phyloP scores from a whole-genome alignment of 2,329 filamentous ascomycete species.

The Pyrenochaeta sp. region DNA sequence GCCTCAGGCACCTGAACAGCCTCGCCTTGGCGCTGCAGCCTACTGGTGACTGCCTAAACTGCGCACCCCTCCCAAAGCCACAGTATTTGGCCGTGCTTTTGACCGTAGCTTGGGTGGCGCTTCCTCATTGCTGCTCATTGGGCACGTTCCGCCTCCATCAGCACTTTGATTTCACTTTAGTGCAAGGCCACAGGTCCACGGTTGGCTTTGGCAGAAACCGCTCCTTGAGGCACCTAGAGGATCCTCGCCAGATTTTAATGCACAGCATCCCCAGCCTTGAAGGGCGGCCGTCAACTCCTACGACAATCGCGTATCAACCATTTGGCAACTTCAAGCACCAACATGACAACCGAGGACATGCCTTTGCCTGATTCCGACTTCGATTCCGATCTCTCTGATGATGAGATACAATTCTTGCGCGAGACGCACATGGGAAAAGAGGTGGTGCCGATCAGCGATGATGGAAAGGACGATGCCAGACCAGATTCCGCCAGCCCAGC shows the following conservation, averaged over 20 bases:
- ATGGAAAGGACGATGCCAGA: not conserved
- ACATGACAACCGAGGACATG: not conserved
- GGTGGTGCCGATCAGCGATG: not conserved
- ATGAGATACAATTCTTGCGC: slow-evolving; percentile 4
- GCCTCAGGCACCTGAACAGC: not conserved
- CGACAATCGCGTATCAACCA: not conserved
- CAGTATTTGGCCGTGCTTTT: not conserved
- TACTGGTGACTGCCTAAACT: not conserved
- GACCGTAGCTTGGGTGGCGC: not conserved
- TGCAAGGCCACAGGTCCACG: not conserved
- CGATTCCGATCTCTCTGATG: not conserved
- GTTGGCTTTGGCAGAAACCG: not conserved
- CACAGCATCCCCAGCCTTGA: not conserved
- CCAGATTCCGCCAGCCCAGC: not conserved
- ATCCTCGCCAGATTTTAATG: not conserved
- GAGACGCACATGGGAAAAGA: slow-evolving; percentile 3
- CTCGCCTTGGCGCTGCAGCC: slow-evolving; percentile 6
- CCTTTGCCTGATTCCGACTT: not conserved
- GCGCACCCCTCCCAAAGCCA: not conserved
- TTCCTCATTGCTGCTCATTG: not conserved
- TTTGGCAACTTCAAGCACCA: not conserved
- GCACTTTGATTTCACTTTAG: not conserved
- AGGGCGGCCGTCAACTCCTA: not conserved
- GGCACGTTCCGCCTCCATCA: not conserved
- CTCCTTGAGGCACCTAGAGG: not conserved